Conservation (phyloP, 202 grass and related monocot species). For the Saccharum hybrid region DNA sequence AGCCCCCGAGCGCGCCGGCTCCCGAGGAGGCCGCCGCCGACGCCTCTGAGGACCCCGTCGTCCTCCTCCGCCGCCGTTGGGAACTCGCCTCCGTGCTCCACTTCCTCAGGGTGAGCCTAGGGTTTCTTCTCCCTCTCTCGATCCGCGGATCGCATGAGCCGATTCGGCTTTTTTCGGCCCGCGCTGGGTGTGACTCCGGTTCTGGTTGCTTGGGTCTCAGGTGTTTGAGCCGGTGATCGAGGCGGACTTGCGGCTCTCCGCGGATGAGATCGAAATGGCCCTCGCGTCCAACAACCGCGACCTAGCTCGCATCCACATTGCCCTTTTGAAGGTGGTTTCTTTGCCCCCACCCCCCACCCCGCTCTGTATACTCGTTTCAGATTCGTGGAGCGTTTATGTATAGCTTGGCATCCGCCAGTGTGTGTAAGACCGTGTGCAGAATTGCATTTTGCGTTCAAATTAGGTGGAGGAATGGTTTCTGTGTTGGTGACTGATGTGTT, state of each 20-base stretch:
- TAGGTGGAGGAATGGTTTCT: background rate
- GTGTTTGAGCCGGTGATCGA: constrained; percentile 89
- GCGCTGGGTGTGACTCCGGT: background rate
- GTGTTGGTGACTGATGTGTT: constrained; percentile 10
- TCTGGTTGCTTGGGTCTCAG: constrained; percentile 31
- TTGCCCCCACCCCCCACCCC: background rate
- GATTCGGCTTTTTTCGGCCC: background rate
- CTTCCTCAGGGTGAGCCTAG: constrained; percentile 70
- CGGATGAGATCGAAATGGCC: constrained; percentile 85
- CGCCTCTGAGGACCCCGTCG: constrained; percentile 31
- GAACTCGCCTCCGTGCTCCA: constrained; percentile 91
- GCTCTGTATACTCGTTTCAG: background rate
- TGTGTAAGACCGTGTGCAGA: background rate
- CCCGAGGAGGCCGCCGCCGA: background rate
- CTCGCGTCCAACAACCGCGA: constrained; percentile 57
- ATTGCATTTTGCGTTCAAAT: constrained; percentile 18
- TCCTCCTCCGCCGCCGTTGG: constrained; percentile 70
- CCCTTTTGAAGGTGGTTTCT: constrained; percentile 70
- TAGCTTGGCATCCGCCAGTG: background rate
- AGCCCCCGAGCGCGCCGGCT: background rate
- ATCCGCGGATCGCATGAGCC: background rate
- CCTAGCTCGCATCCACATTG: constrained; percentile 71
- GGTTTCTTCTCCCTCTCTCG: constrained; percentile 10
- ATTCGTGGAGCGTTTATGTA: background rate
- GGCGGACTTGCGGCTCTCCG: constrained; percentile 60